Evolutionary conservation across 169 alveolate genomes (phyloP).

Genomic region (Eimeria maxima): DNA sequence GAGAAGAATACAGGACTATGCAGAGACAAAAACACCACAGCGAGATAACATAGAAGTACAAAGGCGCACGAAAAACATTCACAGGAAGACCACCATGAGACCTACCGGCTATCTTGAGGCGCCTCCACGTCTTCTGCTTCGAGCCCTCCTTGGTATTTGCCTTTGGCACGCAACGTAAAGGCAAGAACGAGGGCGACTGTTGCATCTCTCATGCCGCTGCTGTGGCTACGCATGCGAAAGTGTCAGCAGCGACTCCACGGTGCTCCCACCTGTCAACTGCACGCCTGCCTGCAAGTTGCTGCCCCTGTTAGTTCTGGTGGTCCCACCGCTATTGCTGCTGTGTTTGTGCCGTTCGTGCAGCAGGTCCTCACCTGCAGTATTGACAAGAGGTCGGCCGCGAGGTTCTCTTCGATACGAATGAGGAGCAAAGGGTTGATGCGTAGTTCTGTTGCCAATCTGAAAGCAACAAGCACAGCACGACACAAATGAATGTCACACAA

Average conservation of each 20-base stretch:
- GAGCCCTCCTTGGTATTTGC: slow-evolving; percentile 79
- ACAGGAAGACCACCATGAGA: not conserved
- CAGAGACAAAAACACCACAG: not conserved
- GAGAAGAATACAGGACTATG: not conserved
- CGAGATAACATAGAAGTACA: not conserved
- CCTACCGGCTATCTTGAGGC: slow-evolving; percentile 81
- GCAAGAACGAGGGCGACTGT: not conserved
- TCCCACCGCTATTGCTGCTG: not conserved
- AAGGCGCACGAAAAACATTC: not conserved
- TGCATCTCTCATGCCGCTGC: not conserved
- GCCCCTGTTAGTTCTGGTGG: slow-evolving; percentile 7
- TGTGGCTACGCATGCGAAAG: not conserved
- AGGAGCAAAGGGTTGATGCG: slow-evolving; percentile 70
- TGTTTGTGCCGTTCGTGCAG: not conserved
- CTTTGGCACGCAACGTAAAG: not conserved
- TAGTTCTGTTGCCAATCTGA: slow-evolving; percentile 48
- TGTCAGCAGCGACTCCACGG: not conserved
- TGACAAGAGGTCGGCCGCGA: slow-evolving; percentile 78
- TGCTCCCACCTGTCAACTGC: not conserved
- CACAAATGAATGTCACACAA: not conserved
- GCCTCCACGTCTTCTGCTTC: slow-evolving; percentile 80
- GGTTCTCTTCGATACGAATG: slow-evolving; percentile 60
- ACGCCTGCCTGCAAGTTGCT: not conserved
- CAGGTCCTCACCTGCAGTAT: slow-evolving; percentile 52
- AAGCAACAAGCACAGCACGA: not conserved